Conservation (phyloP, 1,139 yeast species). For the Hansenula sp. region DNA sequence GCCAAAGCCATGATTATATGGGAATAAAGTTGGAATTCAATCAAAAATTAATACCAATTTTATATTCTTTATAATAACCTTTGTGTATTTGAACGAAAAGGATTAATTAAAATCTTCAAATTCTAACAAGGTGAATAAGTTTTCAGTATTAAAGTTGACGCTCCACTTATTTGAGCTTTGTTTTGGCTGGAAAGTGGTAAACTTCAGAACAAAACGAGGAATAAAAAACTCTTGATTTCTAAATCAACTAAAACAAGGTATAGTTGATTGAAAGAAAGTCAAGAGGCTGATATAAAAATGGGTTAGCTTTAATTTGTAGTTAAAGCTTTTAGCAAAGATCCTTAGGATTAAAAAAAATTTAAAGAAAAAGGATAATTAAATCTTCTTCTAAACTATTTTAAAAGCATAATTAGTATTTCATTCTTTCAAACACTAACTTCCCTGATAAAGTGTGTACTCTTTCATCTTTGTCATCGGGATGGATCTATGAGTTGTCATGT, state of each 20-base stretch:
- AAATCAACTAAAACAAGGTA: background rate
- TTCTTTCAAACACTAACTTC: background rate
- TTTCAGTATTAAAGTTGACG: background rate
- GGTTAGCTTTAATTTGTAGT: no score
- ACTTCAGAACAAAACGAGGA: no score
- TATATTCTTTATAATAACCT: no score
- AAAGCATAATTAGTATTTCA: background rate
- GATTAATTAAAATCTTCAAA: conserved; percentile 20
- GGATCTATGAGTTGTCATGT: background rate
- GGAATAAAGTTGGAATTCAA: background rate
- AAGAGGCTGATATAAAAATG: no score
- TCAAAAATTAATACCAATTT: background rate
- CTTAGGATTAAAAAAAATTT: background rate
- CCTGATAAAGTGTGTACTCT: background rate
- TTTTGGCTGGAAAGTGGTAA: no score
- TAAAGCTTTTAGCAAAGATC: background rate
- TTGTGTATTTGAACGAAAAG: conserved; percentile 7
- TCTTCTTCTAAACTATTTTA: conserved; percentile 1
- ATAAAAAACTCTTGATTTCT: background rate
- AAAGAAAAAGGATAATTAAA: conserved; percentile 3
- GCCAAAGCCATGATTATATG: conserved; percentile 44
- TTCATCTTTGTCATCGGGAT: background rate
- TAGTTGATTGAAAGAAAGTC: background rate
- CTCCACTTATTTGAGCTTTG: no score
- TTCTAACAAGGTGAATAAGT: no score